Evolutionary conservation across 306 rosid genomes (phyloP).

Genomic region (Trifolium dubium): DNA sequence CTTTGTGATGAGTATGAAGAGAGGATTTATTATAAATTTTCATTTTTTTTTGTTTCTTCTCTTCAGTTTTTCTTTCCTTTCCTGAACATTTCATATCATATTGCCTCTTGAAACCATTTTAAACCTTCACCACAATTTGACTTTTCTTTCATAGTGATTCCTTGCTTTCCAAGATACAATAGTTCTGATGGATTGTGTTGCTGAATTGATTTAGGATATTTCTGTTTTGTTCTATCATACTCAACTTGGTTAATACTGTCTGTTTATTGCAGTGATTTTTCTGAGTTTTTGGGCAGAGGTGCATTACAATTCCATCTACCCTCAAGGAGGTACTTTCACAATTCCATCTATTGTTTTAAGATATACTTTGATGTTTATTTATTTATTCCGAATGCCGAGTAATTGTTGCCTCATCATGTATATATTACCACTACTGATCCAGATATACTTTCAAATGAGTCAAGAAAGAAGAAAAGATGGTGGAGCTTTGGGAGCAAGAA

Average conservation of each 20-base stretch:
- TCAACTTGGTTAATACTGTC: background rate
- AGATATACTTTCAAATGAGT: conserved; percentile 62
- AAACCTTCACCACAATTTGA: conserved; percentile 10
- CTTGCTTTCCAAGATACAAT: conserved; percentile 7
- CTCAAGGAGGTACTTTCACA: conserved; percentile 73
- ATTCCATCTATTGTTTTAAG: too few relatives aligned
- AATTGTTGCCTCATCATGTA: background rate
- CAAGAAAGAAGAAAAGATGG: conserved; percentile 77
- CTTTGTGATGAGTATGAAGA: background rate
- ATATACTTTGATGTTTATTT: too few relatives aligned
- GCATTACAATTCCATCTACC: conserved; percentile 90
- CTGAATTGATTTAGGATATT: background rate
- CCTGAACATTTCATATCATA: background rate
- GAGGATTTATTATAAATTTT: background rate
- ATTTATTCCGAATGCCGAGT: too few relatives aligned
- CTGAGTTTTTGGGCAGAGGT: conserved; percentile 98
- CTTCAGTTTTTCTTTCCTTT: background rate
- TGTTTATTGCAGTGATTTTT: conserved; percentile 66
- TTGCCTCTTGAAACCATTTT: conserved; percentile 24
- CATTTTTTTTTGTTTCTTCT: background rate
- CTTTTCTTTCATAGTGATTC: background rate
- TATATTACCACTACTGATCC: conserved; percentile 37
- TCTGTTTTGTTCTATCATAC: conserved; percentile 16
- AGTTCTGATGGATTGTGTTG: background rate
- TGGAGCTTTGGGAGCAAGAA: conserved; percentile 80